phyloP scores from a whole-genome alignment of 345 rosid species.

The Populus euphratica region DNA sequence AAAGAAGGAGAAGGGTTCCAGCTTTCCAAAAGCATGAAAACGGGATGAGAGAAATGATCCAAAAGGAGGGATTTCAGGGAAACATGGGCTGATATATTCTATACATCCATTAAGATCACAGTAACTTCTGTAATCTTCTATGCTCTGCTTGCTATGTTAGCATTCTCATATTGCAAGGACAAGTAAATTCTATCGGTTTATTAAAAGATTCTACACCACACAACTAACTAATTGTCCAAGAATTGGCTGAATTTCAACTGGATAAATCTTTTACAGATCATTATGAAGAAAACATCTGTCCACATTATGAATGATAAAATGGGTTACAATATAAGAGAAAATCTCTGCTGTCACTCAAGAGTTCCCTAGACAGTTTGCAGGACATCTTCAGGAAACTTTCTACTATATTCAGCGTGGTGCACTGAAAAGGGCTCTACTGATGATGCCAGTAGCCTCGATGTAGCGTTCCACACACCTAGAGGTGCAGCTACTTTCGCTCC shows the following conservation, averaged over 20 bases:
- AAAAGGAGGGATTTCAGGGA: not conserved
- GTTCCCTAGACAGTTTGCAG: not conserved
- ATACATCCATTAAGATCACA: not conserved
- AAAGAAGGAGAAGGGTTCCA: not conserved
- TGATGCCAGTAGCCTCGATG: conserved; percentile 84
- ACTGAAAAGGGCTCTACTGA: conserved; percentile 62
- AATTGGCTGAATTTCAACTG: not conserved
- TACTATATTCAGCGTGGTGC: conserved; percentile 33
- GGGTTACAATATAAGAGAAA: conserved; percentile 5
- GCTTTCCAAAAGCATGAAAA: not conserved
- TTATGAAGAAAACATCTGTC: not conserved
- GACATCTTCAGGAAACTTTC: conserved; percentile 10
- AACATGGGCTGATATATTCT: not conserved
- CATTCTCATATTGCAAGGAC: not conserved
- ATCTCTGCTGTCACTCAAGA: not conserved
- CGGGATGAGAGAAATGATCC: not conserved
- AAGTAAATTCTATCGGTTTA: not conserved
- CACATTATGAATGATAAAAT: not conserved
- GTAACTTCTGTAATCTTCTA: not conserved
- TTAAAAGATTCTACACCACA: not conserved
- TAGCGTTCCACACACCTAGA: conserved; percentile 97
- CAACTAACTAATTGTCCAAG: not conserved
- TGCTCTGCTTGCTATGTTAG: not conserved
- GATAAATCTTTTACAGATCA: not conserved
- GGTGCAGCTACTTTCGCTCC: conserved; percentile 90